Evolutionary conservation across 192 early-diverging fungal species (phyloP).

Genomic region (Mortierella alpina): DNA sequence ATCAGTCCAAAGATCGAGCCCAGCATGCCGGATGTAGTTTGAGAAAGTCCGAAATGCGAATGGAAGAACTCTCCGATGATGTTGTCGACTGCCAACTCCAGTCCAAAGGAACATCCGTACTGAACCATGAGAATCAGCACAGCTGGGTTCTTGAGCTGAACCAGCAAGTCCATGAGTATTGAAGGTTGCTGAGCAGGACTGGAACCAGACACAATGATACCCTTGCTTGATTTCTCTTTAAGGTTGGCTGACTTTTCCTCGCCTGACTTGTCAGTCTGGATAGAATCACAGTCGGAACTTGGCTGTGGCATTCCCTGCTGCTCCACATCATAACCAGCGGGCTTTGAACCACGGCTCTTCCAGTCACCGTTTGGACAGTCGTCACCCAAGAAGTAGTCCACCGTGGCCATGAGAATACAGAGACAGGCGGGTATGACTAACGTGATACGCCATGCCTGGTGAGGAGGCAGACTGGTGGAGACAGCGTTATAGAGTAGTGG

Average conservation of each 20-base stretch:
- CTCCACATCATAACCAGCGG: conserved; percentile 12
- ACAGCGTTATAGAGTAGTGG: conserved; percentile 63
- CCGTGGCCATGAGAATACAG: conserved; percentile 41
- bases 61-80: conserved; percentile 63
- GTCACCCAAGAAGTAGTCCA: conserved; percentile 52
- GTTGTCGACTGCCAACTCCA: conserved; percentile 71
- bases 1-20: conserved; percentile 73
- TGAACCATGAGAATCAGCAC: conserved; percentile 64
- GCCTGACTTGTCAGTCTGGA: neutral
- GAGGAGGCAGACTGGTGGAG: conserved; percentile 26
- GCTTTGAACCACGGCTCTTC: conserved; percentile 12
- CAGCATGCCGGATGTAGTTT: conserved; percentile 56
- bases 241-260: neutral
- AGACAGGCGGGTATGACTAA: conserved; percentile 55
- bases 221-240: conserved; percentile 3
- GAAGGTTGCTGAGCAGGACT: neutral
- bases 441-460: conserved; percentile 62
- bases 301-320: conserved; percentile 26
- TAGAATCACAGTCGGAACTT: conserved; percentile 15
- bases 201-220: neutral
- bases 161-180: conserved; percentile 9
- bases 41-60: conserved; percentile 52
- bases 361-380: conserved; percentile 57
- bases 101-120: conserved; percentile 74
- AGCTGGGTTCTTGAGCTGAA: conserved; percentile 39